phyloP scores from a whole-genome alignment of 116 monocot genomes.

The Posidonia oceanica region DNA sequence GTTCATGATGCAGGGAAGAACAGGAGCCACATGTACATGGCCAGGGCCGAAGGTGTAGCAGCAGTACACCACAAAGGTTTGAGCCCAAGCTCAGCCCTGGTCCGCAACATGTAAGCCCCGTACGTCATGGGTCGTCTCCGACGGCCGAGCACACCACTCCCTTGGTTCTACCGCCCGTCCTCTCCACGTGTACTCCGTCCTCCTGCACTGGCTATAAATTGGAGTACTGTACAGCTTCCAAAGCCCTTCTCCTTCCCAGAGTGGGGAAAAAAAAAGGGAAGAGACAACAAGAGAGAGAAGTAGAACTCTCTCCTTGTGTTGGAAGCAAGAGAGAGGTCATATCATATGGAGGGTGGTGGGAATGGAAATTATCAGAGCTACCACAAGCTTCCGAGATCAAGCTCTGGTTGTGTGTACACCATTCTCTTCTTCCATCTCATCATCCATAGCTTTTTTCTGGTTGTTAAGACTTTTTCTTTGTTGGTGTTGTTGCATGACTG shows the following conservation, averaged over 20 bases:
- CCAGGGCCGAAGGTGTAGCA: background rate
- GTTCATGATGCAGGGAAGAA: background rate
- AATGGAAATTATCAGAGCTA: slow-evolving; percentile 1
- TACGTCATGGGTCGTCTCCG: background rate
- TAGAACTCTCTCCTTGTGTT: too few species aligned
- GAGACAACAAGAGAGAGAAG: background rate
- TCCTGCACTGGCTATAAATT: slow-evolving; percentile 9
- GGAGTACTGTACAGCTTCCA: background rate
- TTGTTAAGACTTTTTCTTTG: background rate
- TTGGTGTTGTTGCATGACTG: background rate
- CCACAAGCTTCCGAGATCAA: slow-evolving; percentile 4
- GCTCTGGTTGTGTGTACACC: background rate
- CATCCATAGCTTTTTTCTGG: background rate
- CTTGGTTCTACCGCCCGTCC: slow-evolving; percentile 5
- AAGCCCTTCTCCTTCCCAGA: background rate
- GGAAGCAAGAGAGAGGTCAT: too few species aligned
- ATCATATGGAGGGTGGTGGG: slow-evolving; percentile 5
- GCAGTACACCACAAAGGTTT: background rate
- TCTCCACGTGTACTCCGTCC: slow-evolving; percentile 7
- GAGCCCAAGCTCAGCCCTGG: slow-evolving; percentile 3
- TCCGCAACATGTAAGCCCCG: background rate
- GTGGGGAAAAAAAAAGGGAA: background rate
- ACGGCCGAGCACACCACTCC: background rate
- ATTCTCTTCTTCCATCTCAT: background rate
- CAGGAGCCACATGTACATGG: background rate